Conservation (phyloP, 1,284 basidiomycete species). For the Sphaerobolus stellatus region DNA sequence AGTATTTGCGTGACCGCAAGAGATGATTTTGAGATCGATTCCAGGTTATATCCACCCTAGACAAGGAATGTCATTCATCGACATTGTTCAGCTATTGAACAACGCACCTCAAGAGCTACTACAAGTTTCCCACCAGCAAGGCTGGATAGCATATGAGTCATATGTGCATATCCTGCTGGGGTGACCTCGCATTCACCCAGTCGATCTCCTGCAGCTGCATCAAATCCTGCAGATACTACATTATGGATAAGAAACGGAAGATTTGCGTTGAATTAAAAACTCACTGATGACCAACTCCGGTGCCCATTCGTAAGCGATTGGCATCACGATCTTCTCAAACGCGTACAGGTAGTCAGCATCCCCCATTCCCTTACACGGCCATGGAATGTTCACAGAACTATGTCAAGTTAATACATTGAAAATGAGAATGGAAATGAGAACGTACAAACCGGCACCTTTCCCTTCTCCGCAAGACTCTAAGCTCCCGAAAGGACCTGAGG, state of each 20-base stretch:
- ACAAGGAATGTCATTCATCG: conserved; percentile 7
- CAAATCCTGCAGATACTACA: conserved; percentile 95
- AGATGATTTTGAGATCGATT: conserved; percentile 85
- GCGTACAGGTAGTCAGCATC: conserved; percentile 97
- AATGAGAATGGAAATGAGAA: conserved; percentile 22
- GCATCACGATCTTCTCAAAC: conserved; percentile 95
- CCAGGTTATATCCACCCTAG: conserved; percentile 94
- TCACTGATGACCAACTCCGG: conserved; percentile 95
- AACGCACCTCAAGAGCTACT: conserved; percentile 85
- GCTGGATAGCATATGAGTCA: conserved; percentile 95
- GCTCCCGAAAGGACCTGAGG: conserved; percentile 86
- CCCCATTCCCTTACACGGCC: conserved; percentile 86
- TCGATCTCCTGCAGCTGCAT: conserved; percentile 91
- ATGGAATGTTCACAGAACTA: conserved; percentile 94
- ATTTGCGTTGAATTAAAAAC: conserved; percentile 26
- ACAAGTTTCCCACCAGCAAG: conserved; percentile 88
- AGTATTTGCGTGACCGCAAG: conserved; percentile 84
- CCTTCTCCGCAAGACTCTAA: conserved; percentile 86
- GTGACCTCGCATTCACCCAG: conserved; percentile 90
- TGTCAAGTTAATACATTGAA: conserved; percentile 15
- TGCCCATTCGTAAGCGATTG: conserved; percentile 93
- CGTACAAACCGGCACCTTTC: conserved; percentile 80
- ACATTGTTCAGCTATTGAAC: background rate
- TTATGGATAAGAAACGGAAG: conserved; percentile 2
- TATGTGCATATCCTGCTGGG: conserved; percentile 95